Percentiles rank a stretch among this genome's conserved stretches.
Evolutionary conservation across 1,284 basidiomycete species (phyloP).

Genomic region (Trametes versicolor): DNA sequence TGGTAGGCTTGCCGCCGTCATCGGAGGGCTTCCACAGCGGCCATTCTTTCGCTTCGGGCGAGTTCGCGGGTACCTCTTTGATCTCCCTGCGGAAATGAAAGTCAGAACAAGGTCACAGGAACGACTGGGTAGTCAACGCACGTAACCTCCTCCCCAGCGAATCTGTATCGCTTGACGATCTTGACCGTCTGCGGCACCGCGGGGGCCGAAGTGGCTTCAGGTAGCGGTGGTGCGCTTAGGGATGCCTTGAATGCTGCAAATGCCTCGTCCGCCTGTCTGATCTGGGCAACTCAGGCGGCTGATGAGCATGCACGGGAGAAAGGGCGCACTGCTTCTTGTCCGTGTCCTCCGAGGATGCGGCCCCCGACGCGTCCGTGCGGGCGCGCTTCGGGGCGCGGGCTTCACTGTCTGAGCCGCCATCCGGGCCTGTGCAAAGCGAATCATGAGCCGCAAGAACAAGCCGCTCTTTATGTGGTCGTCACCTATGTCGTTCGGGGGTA

Average conservation of each 20-base stretch:
- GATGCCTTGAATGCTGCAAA: constrained; percentile 36
- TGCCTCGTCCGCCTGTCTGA: constrained; percentile 28
- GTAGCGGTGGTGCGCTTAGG: constrained; percentile 21
- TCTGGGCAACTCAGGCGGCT: constrained; percentile 31
- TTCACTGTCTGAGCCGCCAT: constrained; percentile 25
- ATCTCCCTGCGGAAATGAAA: constrained; percentile 61
- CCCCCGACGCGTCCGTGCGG: constrained; percentile 33
- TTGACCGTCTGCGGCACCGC: constrained; percentile 51
- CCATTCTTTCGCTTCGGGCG: constrained; percentile 79
- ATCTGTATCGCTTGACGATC: constrained; percentile 73
- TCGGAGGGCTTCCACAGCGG: constrained; percentile 57
- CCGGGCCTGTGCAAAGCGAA: constrained; percentile 8
- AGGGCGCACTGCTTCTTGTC: constrained; percentile 24
- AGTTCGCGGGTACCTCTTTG: constrained; percentile 74
- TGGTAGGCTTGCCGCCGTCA: constrained; percentile 16
- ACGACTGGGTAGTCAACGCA: constrained; percentile 48
- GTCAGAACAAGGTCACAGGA: constrained; percentile 12
- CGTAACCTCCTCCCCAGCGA: constrained; percentile 79
- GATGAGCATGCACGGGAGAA: constrained; percentile 10
- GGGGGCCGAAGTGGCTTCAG: constrained; percentile 10
- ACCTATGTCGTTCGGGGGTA: constrained; percentile 55
- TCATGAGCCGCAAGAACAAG: constrained; percentile 1
- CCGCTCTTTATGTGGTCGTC: background rate
- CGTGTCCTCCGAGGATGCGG: constrained; percentile 14
- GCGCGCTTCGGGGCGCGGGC: constrained; percentile 30